A percentile compares a stretch with the other conserved stretches of the same genome.
Evolutionary conservation across 805 yeast genomes (phyloP).

Genomic region (Zygotorulaspora florentina): DNA sequence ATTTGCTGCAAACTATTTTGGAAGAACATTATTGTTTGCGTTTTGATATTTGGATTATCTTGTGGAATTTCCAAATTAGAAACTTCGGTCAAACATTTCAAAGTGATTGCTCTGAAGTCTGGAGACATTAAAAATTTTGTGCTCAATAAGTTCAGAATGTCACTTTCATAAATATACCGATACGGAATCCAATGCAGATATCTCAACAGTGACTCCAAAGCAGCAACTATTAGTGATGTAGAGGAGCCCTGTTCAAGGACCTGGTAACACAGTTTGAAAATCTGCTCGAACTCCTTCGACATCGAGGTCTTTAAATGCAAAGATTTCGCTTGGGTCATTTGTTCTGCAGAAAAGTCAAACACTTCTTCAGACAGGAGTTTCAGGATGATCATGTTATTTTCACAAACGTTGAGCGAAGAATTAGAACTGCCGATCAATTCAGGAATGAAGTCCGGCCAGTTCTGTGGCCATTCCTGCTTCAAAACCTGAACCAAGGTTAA

Average conservation of each 20-base stretch:
- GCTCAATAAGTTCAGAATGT: slow-evolving; percentile 65
- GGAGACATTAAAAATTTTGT: slow-evolving; percentile 71
- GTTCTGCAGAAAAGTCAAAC: slow-evolving; percentile 91
- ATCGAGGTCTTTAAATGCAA: slow-evolving; percentile 74
- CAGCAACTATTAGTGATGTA: slow-evolving; percentile 77
- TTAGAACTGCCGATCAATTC: slow-evolving; percentile 83
- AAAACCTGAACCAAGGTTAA: slow-evolving; percentile 88
- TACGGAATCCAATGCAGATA: slow-evolving; percentile 94
- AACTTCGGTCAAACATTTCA: slow-evolving; percentile 92
- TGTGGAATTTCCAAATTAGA: slow-evolving; percentile 60
- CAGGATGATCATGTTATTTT: slow-evolving; percentile 92
- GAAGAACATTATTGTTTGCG: slow-evolving; percentile 64
- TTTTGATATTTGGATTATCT: slow-evolving; percentile 38
- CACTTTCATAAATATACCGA: slow-evolving; percentile 85
- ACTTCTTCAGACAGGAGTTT: slow-evolving; percentile 91
- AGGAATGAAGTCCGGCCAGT: slow-evolving; percentile 96
- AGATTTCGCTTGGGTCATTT: slow-evolving; percentile 94
- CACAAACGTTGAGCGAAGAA: slow-evolving; percentile 89
- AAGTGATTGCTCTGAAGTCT: slow-evolving; percentile 76
- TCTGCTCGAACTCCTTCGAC: slow-evolving; percentile 87
- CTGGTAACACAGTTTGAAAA: slow-evolving; percentile 88
- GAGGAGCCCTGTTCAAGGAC: slow-evolving; percentile 86
- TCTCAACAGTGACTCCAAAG: slow-evolving; percentile 74
- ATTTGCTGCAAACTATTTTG: slow-evolving; percentile 69
- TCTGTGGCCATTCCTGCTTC: slow-evolving; percentile 98